These are phyloP conservation scores for Candida chauliodis DNA, from an alignment of 805 yeast species.

Conservation along the genomic window DNA sequence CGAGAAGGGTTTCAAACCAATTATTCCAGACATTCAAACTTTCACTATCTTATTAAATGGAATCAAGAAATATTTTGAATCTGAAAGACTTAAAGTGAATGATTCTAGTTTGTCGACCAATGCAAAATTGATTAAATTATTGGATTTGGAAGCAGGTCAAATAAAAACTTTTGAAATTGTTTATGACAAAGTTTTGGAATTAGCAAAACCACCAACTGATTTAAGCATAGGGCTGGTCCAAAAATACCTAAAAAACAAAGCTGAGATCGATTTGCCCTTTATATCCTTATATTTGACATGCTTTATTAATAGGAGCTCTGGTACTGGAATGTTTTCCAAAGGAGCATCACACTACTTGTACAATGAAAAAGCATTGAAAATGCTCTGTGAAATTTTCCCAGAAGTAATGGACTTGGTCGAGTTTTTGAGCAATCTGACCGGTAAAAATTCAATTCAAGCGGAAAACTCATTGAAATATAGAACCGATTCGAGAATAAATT, in stretches of 20 bases:
- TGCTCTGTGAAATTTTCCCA: conserved; percentile 32
- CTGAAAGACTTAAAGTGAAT: conserved; percentile 14
- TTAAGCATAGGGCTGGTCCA: not conserved
- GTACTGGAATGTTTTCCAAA: conserved; percentile 21
- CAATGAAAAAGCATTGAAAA: conserved; percentile 26
- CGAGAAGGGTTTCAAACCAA: conserved; percentile 8
- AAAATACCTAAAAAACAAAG: conserved; percentile 14
- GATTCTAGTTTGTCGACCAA: conserved; percentile 13
- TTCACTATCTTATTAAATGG: conserved; percentile 40
- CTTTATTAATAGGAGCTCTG: conserved; percentile 12
- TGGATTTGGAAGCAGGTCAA: conserved; percentile 26
- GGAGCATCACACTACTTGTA: conserved; percentile 30
- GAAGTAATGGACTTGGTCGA: conserved; percentile 22
- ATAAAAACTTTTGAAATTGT: conserved; percentile 25
- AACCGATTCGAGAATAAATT: conserved; percentile 16
- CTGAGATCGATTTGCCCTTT: conserved; percentile 33
- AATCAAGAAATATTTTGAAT: conserved; percentile 17
- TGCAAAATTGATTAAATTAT: conserved; percentile 20
- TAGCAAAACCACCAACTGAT: conserved; percentile 33
- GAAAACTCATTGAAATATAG: conserved; percentile 10
- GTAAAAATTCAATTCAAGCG: not conserved
- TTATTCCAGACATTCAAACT: conserved; percentile 32
- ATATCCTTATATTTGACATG: conserved; percentile 23
- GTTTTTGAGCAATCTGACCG: conserved; percentile 9
- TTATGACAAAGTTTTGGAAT: conserved; percentile 21